Base-by-base conservation (phyloP, 108 stramenopile species). In the Skeletonema marinoi region DNA sequence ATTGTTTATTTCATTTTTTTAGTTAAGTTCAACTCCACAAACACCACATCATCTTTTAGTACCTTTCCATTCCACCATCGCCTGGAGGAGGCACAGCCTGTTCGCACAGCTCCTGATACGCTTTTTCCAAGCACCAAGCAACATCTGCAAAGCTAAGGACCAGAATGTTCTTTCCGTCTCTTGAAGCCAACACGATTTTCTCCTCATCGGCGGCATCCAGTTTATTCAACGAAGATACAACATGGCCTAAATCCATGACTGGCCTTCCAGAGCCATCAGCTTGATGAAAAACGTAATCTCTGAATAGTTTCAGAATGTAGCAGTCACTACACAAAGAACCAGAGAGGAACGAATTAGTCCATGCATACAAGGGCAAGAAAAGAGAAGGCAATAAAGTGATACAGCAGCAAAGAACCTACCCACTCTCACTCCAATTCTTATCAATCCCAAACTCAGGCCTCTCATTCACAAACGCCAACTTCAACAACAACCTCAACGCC, bases 211-310 rank as follows among this genome's bases (percentile, higher is more conserved):
- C 91, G 16, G 89, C 93, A 84, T 98, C 97, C 32, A 98, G 82
- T 78, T 95, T 95, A 85, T 96, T 95, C 32, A 98, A 85, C 41
- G 89, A 84, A 4, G 91, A 87, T 7, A 96, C 79, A 38, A 97
- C 87, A 86, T 98, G 97, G 14, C 96, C 96, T 36, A 98, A 78
- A 85, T 98, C 97, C 89, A 98, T 92, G 12, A 96, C 90, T 32
- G 97, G 96, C 69, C 89, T 82, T 8, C 96, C 96, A 66, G 84
- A 71, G 7, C 85, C 92, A 79, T 98, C 96, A 25, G 92, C 94
- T 90, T 98, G 93, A 71, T 93, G 93, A 75, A 94, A 94, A n/a
- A 93, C 91, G 82, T 87, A 97, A 85, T 97, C 97, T 64, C 97
- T 86, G 85, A 98, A 98, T 59, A 98, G 82, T 63, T 93, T 94